Evolutionary conservation across 352 stramenopile genomes (phyloP).

Genomic region (Globisporangium canariense): DNA sequence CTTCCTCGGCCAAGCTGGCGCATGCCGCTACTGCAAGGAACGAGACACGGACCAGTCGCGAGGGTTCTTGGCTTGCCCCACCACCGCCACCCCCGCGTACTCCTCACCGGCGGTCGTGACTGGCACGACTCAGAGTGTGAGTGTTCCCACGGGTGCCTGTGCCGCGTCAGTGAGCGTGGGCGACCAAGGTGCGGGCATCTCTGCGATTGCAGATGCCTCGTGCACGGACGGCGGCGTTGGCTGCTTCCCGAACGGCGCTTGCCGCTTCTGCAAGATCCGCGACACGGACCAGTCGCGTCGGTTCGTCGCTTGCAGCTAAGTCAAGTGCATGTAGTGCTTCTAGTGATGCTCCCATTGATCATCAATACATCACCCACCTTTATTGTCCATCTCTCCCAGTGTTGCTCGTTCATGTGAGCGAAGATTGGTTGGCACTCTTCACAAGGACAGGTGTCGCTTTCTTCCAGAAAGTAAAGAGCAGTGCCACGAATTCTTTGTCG

Average conservation of each 20-base stretch:
- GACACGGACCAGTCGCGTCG: slow-evolving; percentile 3
- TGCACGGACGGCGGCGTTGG: background rate
- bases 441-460: too few relatives aligned
- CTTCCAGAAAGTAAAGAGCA: too few relatives aligned
- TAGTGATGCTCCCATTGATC: too few relatives aligned
- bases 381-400: too few relatives aligned
- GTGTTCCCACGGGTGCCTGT: background rate
- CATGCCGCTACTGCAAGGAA: slow-evolving; percentile 23
- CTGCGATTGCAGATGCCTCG: background rate
- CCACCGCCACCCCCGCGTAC: background rate
- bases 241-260: slow-evolving; percentile 4
- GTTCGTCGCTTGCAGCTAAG: background rate
- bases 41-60: background rate
- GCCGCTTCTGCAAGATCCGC: slow-evolving; percentile 7
- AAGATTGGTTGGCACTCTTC: too few relatives aligned
- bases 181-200: background rate
- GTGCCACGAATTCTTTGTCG: too few relatives aligned
- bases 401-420: too few relatives aligned
- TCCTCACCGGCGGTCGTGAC: background rate
- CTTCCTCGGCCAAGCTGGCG: slow-evolving; percentile 9
- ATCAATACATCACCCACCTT: too few relatives aligned
- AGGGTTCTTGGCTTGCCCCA: too few relatives aligned
- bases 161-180: background rate
- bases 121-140: background rate
- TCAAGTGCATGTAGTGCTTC: background rate